Evolutionary conservation across 441 rosid genomes (phyloP).

Genomic region (Francoa sonchifolia): DNA sequence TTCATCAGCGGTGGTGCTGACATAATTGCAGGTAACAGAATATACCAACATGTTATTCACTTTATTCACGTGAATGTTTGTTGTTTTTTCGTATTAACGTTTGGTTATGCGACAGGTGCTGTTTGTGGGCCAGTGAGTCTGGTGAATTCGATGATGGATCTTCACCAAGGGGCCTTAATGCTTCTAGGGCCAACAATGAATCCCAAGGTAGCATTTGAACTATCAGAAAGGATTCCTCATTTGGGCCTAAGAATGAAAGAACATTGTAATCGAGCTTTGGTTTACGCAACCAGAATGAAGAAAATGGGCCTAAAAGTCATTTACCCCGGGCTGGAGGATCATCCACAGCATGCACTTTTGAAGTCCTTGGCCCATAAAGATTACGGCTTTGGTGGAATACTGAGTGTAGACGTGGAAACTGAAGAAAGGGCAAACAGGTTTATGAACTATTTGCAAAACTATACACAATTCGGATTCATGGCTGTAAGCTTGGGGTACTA

Average conservation of each 20-base stretch:
- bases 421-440: slow-evolving; percentile 76
- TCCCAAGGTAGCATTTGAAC: slow-evolving; percentile 80
- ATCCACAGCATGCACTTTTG: slow-evolving; percentile 60
- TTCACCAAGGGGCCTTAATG: slow-evolving; percentile 74
- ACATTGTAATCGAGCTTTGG: slow-evolving; percentile 63
- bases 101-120: slow-evolving; percentile 44
- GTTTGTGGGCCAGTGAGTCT: slow-evolving; percentile 75
- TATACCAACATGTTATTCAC: too few relatives aligned
- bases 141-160: slow-evolving; percentile 92
- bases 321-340: slow-evolving; percentile 76
- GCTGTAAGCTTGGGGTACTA: slow-evolving; percentile 93
- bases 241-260: slow-evolving; percentile 73
- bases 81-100: too few relatives aligned
- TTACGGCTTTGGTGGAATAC: slow-evolving; percentile 72
- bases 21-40: slow-evolving; percentile 89
- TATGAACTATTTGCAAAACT: slow-evolving; percentile 66
- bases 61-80: too few relatives aligned
- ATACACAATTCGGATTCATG: slow-evolving; percentile 75
- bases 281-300: slow-evolving; percentile 56
- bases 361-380: slow-evolving; percentile 45
- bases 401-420: slow-evolving; percentile 70
- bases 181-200: slow-evolving; percentile 96
- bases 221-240: slow-evolving; percentile 78
- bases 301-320: slow-evolving; percentile 59
- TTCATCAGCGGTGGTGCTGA: slow-evolving; percentile 93